phyloP scores from a whole-genome alignment of 305 asterid genomes.

The Coffea humblotiana region DNA sequence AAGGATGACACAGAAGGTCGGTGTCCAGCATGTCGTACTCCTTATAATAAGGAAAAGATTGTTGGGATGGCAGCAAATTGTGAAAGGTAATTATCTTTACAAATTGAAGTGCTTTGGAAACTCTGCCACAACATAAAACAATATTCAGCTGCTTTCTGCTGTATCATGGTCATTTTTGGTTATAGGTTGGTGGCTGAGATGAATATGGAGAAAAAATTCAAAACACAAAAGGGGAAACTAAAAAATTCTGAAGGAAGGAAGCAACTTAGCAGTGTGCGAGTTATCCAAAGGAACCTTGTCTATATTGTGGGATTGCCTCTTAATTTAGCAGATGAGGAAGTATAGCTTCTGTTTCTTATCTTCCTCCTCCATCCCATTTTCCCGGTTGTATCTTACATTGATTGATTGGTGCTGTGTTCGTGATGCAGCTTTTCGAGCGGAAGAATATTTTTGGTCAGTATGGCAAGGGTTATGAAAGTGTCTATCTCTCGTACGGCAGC shows the following conservation, averaged over 20 bases:
- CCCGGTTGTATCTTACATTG: not conserved
- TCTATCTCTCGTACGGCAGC: conserved; percentile 90
- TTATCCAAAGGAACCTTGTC: conserved; percentile 91
- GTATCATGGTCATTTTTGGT: conserved; percentile 16
- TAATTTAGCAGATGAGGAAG: conserved; percentile 90
- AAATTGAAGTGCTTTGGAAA: not conserved
- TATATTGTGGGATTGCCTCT: conserved; percentile 94
- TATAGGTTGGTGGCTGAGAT: conserved; percentile 76
- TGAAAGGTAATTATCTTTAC: conserved; percentile 52
- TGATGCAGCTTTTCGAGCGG: conserved; percentile 71
- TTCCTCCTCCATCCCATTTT: not conserved
- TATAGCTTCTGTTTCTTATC: conserved; percentile 20
- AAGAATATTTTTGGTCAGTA: conserved; percentile 90
- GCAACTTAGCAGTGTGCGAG: conserved; percentile 84
- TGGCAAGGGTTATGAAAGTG: conserved; percentile 89
- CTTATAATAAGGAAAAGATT: conserved; percentile 97
- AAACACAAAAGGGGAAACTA: conserved; percentile 76
- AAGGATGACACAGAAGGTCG: conserved; percentile 94
- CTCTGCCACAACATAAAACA: not conserved
- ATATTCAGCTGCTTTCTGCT: conserved; percentile 7
- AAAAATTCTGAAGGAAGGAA: conserved; percentile 80
- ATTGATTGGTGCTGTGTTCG: conserved; percentile 4
- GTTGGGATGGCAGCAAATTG: conserved; percentile 80
- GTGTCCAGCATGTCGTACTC: conserved; percentile 96
- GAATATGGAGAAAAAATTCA: conserved; percentile 66